Percentiles rank a stretch among this genome's conserved stretches.
These are phyloP conservation scores for Paramecium pentaurelia DNA, from an alignment of 73 alveolate species.

Conservation along the genomic window DNA sequence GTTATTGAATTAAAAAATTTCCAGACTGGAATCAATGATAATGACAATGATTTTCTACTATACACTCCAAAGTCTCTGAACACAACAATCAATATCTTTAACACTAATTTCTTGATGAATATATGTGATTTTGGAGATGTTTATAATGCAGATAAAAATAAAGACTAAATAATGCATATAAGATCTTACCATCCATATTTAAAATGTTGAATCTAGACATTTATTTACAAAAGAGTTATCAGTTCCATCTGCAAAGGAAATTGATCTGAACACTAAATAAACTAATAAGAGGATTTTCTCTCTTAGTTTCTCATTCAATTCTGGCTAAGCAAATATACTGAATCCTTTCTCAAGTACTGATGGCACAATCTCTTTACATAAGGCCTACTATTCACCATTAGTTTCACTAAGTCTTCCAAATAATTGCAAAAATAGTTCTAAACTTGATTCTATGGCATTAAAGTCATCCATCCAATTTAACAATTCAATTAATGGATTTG, in stretches of 20 bases:
- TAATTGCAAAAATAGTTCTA: constrained; percentile 21
- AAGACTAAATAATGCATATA: neutral
- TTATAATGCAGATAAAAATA: constrained; percentile 38
- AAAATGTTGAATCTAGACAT: constrained; percentile 49
- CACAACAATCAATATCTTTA: constrained; percentile 49
- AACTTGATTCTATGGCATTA: constrained; percentile 22
- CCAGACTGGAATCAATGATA: constrained; percentile 43
- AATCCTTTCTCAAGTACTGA: neutral
- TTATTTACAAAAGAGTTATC: constrained; percentile 39
- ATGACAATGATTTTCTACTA: constrained; percentile 23
- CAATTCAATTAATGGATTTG: constrained; percentile 3
- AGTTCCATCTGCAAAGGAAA: constrained; percentile 54
- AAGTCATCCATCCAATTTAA: constrained; percentile 43
- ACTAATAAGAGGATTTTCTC: constrained; percentile 44
- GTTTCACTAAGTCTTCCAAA: neutral
- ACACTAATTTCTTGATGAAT: constrained; percentile 38
- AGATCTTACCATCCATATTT: constrained; percentile 50
- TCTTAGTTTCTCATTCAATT: constrained; percentile 23
- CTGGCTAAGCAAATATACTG: constrained; percentile 29
- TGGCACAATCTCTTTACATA: neutral
- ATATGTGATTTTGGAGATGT: constrained; percentile 56
- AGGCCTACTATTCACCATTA: neutral
- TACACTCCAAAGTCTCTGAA: constrained; percentile 44
- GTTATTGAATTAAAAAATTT: constrained; percentile 40
- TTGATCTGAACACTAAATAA: constrained; percentile 35